These are phyloP conservation scores for Ganoderma multipileum DNA, from an alignment of 1,284 basidiomycete genomes.

Conservation along the genomic window DNA sequence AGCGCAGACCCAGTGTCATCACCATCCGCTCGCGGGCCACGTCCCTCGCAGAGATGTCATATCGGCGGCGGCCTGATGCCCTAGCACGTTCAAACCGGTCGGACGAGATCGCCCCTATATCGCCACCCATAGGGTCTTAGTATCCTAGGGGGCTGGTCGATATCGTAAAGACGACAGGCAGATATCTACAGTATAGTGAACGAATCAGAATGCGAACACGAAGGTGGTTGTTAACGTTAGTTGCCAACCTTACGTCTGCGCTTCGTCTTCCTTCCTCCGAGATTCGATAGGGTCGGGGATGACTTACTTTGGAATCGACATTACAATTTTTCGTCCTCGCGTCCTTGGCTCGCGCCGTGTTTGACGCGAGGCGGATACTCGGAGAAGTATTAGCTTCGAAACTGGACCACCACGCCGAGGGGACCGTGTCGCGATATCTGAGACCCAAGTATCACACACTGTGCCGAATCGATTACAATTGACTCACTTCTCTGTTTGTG, in stretches of 20 bases:
- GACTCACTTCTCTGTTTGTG: neutral
- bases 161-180: neutral
- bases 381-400: neutral
- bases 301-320: neutral
- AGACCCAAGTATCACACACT: neutral
- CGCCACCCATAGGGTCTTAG: neutral
- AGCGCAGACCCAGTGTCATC: neutral
- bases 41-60: neutral
- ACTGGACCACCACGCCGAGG: neutral
- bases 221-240: neutral
- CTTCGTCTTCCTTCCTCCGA: neutral
- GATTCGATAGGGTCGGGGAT: neutral
- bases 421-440: neutral
- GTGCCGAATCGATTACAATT: neutral
- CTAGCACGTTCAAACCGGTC: neutral
- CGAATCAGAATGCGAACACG: neutral
- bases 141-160: neutral
- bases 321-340: neutral
- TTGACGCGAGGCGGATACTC: neutral
- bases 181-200: neutral
- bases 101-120: neutral
- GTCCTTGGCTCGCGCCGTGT: neutral
- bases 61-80: neutral
- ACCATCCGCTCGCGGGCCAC: neutral
- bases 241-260: neutral